These are phyloP conservation scores for Stachybotrys echinatus DNA, from an alignment of 2,329 filamentous ascomycete species.

Conservation along the genomic window DNA sequence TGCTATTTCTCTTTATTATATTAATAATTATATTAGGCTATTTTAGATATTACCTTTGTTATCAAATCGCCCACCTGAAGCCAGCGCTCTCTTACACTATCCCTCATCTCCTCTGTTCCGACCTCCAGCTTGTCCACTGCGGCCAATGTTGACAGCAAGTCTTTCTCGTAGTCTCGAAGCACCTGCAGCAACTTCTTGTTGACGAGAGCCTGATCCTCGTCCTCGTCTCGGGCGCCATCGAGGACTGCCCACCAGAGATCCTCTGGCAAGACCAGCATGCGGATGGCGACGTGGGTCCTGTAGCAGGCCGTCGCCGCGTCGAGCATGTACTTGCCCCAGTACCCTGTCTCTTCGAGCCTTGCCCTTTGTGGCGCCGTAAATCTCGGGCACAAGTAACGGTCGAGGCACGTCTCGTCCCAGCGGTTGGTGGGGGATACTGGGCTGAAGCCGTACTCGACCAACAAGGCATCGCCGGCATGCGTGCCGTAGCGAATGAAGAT, in stretches of 20 bases:
- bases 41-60: constrained; percentile 8
- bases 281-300: constrained; percentile 48
- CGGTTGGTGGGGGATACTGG: constrained; percentile 35
- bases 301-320: constrained; percentile 47
- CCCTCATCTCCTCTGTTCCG: constrained; percentile 20
- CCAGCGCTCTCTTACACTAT: constrained; percentile 14
- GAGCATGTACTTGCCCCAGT: constrained; percentile 46
- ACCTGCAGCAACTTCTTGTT: constrained; percentile 29
- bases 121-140: constrained; percentile 21
- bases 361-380: constrained; percentile 27
- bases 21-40: too few relatives aligned
- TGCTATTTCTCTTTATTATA: too few relatives aligned
- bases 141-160: constrained; percentile 21
- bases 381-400: constrained; percentile 38
- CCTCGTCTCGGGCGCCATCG: constrained; percentile 40
- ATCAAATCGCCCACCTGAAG: constrained; percentile 18
- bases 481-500: constrained; percentile 63
- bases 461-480: constrained; percentile 65
- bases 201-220: constrained; percentile 34
- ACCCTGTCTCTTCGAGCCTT: constrained; percentile 38
- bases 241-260: constrained; percentile 39
- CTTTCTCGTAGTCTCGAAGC: constrained; percentile 28
- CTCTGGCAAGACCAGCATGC: constrained; percentile 28
- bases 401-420: constrained; percentile 45
- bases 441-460: constrained; percentile 59